Evolutionary conservation across 1,284 basidiomycete genomes (phyloP), one percentile per base, ranked within the genome.

Genomic region (Wallemia ichthyophaga): DNA sequence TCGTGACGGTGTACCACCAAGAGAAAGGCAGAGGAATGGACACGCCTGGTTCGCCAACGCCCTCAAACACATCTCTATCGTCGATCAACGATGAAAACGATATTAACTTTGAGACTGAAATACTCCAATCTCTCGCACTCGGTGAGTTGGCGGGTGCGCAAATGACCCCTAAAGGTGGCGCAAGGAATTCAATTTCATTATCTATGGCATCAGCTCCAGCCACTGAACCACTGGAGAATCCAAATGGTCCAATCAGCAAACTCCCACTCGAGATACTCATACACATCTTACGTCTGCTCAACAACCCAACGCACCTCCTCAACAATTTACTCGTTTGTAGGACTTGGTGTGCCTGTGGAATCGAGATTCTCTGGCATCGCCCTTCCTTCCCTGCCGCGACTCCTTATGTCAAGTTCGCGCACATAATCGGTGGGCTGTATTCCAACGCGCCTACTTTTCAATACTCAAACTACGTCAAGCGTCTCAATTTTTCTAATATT

Each of bases 341-440:
- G 60, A 76, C 81, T 15, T 98, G 94, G 91, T 95, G 89, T 73
- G 81, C 91, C 66, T 92, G 88, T 69, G 82, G 87, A 7, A 88
- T 92, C 59, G 88, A 95, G 69, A 76, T 96, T 21, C 76, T 98
- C 23, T 99, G 92, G 92, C 83, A 91, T 69, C 83, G 86, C 65
- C 91, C 92, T 19, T 74, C 75, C 59, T 81, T 92, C 67, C 74
- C 78, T 60, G 78, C 78, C 62, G 75, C 80, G 61, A 73, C 76
- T 58, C 81, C 81, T 54, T 76, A 92, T 58, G 76, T 81, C 68
- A 82, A 83, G 70, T 81, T 88, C 77, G 76, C 87, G 65, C 71
- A 74, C 58, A 72, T 83, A 33, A 72, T 88, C 61, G 71, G 73
- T 21, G 25, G 26, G n/a, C 55, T 69, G 2, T 57, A 62, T n/a